These are phyloP conservation scores for Entomortierella chlamydospora DNA, from an alignment of 192 early-diverging fungal species.

Conservation along the genomic window DNA sequence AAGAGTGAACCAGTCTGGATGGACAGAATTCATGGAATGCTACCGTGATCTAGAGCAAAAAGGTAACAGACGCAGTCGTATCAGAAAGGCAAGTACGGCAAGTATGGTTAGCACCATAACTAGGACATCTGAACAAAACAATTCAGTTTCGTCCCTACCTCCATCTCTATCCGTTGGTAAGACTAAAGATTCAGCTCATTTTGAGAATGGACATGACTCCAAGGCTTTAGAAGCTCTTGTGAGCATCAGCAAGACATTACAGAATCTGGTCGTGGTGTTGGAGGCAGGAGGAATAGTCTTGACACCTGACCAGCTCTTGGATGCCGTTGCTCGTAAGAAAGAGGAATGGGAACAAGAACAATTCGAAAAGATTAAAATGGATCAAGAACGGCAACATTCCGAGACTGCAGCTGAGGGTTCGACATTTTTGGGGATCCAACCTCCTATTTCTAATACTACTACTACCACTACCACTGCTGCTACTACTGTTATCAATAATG, in stretches of 20 bases:
- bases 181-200: neutral
- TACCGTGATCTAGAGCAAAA: neutral
- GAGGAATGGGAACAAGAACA: neutral
- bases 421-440: no score
- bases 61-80: neutral
- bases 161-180: neutral
- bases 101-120: no score
- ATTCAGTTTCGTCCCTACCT: neutral
- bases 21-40: neutral
- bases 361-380: neutral
- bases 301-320: slow-evolving; percentile 16
- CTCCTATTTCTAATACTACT: no score
- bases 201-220: slow-evolving; percentile 4
- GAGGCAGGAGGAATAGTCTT: slow-evolving; percentile 17
- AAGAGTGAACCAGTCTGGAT: slow-evolving; percentile 2
- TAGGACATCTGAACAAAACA: no score
- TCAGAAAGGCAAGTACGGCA: neutral
- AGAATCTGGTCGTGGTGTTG: slow-evolving; percentile 22
- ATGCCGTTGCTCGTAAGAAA: neutral
- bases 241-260: slow-evolving; percentile 29
- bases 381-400: no score
- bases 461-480: no score
- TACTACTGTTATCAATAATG: no score
- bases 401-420: no score
- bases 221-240: slow-evolving; percentile 9